Conservation (phyloP, 2,329 filamentous ascomycete species). For the Exophiala alcalophila region DNA sequence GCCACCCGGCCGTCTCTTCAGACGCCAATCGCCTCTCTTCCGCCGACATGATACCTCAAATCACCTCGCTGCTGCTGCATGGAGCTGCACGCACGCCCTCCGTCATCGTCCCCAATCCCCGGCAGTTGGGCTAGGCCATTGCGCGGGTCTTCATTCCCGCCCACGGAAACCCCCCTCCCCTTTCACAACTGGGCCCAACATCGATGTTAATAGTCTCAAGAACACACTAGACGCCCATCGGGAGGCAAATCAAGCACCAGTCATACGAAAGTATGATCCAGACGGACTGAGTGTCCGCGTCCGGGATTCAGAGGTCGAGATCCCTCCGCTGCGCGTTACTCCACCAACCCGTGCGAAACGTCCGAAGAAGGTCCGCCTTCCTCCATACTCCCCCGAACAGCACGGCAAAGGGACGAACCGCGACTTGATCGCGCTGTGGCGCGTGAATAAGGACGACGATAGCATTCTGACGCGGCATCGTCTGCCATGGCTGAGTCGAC, state of each 20-base stretch:
- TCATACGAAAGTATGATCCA: conserved; percentile 29
- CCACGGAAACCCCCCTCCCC: neutral
- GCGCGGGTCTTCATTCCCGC: neutral
- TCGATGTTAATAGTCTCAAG: conserved; percentile 33
- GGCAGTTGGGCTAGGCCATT: neutral
- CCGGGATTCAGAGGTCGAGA: neutral
- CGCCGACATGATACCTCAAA: conserved; percentile 10
- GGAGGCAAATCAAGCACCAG: conserved; percentile 32
- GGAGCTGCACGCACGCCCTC: neutral
- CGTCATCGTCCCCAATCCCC: neutral
- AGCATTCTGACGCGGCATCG: conserved; percentile 6
- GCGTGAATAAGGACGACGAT: conserved; percentile 7
- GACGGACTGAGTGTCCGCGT: conserved; percentile 2
- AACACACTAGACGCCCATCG: conserved; percentile 39
- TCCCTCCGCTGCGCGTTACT: neutral
- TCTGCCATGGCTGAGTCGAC: conserved; percentile 19
- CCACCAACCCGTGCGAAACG: neutral
- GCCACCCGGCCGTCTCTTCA: conserved; percentile 12
- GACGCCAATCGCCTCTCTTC: conserved; percentile 1
- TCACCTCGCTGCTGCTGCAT: neutral
- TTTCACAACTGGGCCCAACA: conserved; percentile 16
- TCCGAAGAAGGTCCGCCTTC: conserved; percentile 7
- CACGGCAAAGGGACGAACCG: conserved; percentile 16
- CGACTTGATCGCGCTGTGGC: conserved; percentile 21
- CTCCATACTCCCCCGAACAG: neutral